Conservation (phyloP, 2,329 filamentous ascomycete species). For the Tolypocladium paradoxum region DNA sequence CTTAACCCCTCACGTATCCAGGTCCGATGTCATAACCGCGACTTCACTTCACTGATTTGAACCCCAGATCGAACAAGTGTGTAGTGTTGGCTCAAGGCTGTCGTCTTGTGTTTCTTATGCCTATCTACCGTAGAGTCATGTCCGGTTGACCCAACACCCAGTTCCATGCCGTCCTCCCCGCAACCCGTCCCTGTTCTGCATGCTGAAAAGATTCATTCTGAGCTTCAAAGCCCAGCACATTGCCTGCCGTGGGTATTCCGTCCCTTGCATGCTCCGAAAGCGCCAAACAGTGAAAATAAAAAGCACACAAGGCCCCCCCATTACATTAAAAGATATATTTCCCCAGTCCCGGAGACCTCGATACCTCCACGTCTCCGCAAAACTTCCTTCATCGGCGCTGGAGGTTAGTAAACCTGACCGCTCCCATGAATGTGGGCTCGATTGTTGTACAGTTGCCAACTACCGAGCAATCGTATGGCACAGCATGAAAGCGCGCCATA, state of each 20-base stretch:
- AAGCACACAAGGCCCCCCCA: neutral
- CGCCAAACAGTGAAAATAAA: conserved; percentile 3
- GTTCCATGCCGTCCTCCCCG: neutral
- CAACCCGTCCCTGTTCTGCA: neutral
- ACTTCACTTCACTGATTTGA: neutral
- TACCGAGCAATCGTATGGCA: neutral
- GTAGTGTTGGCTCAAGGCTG: neutral
- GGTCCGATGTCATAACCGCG: neutral
- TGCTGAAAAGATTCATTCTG: neutral
- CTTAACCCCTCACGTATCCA: too few relatives aligned
- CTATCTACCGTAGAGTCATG: neutral
- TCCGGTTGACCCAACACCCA: neutral
- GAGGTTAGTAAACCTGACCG: neutral
- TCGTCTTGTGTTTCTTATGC: neutral
- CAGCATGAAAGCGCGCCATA: neutral
- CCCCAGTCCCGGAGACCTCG: neutral
- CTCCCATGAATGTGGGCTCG: neutral
- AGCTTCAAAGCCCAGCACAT: neutral
- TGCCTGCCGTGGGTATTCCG: conserved; percentile 12
- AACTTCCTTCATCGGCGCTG: neutral
- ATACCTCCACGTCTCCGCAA: neutral
- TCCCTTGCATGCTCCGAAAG: conserved; percentile 14
- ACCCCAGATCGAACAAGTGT: too few relatives aligned
- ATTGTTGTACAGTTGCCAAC: neutral
- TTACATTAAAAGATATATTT: neutral